Percentiles rank a stretch among this genome's conserved stretches.
Evolutionary conservation across 345 rosid species (phyloP).

Genomic region (Hypericum perforatum): DNA sequence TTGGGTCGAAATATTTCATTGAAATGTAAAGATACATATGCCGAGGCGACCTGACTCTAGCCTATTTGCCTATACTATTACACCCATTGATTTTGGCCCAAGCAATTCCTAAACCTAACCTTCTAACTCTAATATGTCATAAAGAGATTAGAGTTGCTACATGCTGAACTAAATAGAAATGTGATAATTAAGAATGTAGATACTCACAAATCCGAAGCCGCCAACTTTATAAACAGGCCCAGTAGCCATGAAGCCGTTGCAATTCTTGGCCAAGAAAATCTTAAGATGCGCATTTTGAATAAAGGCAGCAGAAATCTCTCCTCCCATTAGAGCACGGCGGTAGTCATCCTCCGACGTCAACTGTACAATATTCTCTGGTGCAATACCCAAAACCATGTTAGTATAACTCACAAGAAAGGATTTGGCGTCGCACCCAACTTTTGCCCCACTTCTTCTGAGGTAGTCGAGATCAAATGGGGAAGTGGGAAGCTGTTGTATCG

Average conservation of each 20-base stretch:
- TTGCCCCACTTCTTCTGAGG: constrained; percentile 7
- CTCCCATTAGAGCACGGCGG: constrained; percentile 5
- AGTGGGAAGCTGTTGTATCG: constrained; percentile 3
- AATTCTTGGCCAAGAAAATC: constrained; percentile 20
- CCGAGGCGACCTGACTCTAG: too few relatives aligned
- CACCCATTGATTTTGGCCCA: too few relatives aligned
- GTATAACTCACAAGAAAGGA: constrained; percentile 21
- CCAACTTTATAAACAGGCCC: constrained; percentile 10
- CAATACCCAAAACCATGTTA: constrained; percentile 7
- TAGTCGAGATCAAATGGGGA: background rate
- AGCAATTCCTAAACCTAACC: too few relatives aligned
- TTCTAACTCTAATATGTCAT: too few relatives aligned
- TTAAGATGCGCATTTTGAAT: constrained; percentile 16
- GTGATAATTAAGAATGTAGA: too few relatives aligned
- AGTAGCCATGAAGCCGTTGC: constrained; percentile 15
- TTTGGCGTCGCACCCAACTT: constrained; percentile 23
- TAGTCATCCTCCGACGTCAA: constrained; percentile 9
- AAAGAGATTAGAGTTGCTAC: too few relatives aligned
- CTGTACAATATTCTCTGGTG: constrained; percentile 4
- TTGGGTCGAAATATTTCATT: too few relatives aligned
- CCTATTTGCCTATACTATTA: too few relatives aligned
- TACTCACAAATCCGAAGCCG: constrained; percentile 26
- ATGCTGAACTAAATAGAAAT: too few relatives aligned
- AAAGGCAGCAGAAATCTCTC: constrained; percentile 18
- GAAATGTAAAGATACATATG: too few relatives aligned